Evolutionary conservation across 2,329 filamentous ascomycete genomes (phyloP), one percentile per base, ranked within the genome.

Genomic region (Canariomyces notabilis): DNA sequence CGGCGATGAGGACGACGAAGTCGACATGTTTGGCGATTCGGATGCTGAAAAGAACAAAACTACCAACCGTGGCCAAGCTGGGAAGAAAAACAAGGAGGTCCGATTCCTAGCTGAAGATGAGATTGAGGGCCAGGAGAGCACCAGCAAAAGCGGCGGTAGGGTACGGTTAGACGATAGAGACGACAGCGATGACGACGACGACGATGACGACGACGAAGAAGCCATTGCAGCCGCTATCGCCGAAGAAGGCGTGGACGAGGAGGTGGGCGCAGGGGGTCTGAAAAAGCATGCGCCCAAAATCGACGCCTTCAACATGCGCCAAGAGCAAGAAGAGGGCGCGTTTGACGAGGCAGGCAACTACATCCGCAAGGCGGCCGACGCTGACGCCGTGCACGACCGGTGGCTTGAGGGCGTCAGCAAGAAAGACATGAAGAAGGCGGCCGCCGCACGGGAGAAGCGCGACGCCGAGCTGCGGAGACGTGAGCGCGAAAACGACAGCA

Each of bases 331-430:
- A 61, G 91, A 97, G 57, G 93, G 93, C 1, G 78, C 82, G 9
- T 98, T 96, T 59, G 93, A 98, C 63, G 86, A 93, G 57, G 73
- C 83, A 1, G 91, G 91, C 8, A 98, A 97, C 65, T 98, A 83
- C 63, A 81, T 98, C 36, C 82, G 93, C 46, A 94, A 94, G 65
- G 90, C 90, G 0, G 79, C 71, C 7, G 93, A 98, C 59, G 88
- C 89, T 1, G 89, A 97, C 57, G 88, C 90, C 0, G 80, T 87
- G 19, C 89, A 98, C 64, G 93, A 98, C 68, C 79, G 78, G 23
- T 98, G 93, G 93, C 70, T 98, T 16, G 87, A 95, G 36, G 93
- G 93, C 0, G 72, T 96, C 16, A 93, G 85, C 56, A 96, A 95
- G 64, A 95, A 91, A 65, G 89, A 96, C 48, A 95, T 97, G 75